These are phyloP conservation scores for Didymella segeticola DNA, from an alignment of 2,329 filamentous ascomycete genomes.

Conservation along the genomic window DNA sequence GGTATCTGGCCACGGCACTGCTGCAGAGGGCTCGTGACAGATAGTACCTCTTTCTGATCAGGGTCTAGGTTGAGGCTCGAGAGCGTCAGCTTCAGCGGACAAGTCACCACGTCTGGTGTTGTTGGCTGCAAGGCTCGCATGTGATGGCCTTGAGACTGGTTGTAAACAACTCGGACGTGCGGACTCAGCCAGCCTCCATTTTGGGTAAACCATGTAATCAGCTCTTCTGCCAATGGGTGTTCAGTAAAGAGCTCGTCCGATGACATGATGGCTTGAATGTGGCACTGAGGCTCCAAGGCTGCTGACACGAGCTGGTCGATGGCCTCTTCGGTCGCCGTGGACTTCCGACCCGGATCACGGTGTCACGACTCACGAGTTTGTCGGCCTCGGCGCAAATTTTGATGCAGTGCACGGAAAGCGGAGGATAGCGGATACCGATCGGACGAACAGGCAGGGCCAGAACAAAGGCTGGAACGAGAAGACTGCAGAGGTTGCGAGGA, in stretches of 20 bases:
- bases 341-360: slow-evolving; percentile 5
- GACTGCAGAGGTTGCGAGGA: slow-evolving; percentile 14
- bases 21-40: slow-evolving; percentile 33
- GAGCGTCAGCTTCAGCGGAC: slow-evolving; percentile 44
- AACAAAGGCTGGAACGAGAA: slow-evolving; percentile 18
- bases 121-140: slow-evolving; percentile 34
- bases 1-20: slow-evolving; percentile 37
- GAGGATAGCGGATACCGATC: slow-evolving; percentile 16
- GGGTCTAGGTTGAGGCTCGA: slow-evolving; percentile 46
- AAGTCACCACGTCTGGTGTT: slow-evolving; percentile 34
- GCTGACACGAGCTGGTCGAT: slow-evolving; percentile 20
- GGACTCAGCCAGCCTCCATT: slow-evolving; percentile 42
- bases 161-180: slow-evolving; percentile 38
- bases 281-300: slow-evolving; percentile 8
- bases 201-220: slow-evolving; percentile 40
- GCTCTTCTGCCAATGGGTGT: slow-evolving; percentile 26
- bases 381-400: slow-evolving; percentile 25
- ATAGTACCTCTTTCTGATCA: slow-evolving; percentile 31
- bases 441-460: slow-evolving; percentile 11
- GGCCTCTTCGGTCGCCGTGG: slow-evolving; percentile 14
- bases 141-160: slow-evolving; percentile 39
- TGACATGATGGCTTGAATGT: slow-evolving; percentile 14
- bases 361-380: slow-evolving; percentile 6
- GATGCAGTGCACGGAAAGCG: slow-evolving; percentile 18
- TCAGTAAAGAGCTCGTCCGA: slow-evolving; percentile 15